These are phyloP conservation scores for Penicillium bovifimosum DNA, from an alignment of 495 filamentous ascomycete species.

Conservation along the genomic window DNA sequence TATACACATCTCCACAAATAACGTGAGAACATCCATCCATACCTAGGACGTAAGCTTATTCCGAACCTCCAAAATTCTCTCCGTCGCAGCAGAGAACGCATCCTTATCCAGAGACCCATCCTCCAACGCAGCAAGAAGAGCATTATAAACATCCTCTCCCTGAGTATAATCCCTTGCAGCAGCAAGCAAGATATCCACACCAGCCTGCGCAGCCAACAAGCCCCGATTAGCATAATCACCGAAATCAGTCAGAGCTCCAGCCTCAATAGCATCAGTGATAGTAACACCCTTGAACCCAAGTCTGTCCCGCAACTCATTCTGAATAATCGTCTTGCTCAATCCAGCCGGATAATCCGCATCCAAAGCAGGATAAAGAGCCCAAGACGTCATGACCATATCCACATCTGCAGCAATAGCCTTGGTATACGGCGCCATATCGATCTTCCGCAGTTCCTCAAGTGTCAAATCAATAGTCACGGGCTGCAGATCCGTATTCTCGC, in stretches of 20 bases:
- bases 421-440: conserved; percentile 25
- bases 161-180: conserved; percentile 27
- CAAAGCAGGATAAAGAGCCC: conserved; percentile 31
- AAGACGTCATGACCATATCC: conserved; percentile 34
- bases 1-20: too few relatives aligned
- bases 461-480: conserved; percentile 28
- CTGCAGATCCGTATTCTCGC: conserved; percentile 26
- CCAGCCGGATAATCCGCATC: conserved; percentile 27
- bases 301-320: conserved; percentile 24
- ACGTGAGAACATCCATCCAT: not conserved
- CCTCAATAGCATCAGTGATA: conserved; percentile 35
- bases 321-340: conserved; percentile 26
- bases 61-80: conserved; percentile 21
- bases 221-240: conserved; percentile 20
- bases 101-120: conserved; percentile 13
- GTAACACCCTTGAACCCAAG: conserved; percentile 31
- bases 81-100: conserved; percentile 15
- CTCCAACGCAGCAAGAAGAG: conserved; percentile 20
- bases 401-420: conserved; percentile 26
- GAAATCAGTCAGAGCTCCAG: conserved; percentile 25
- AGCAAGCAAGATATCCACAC: conserved; percentile 32
- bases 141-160: conserved; percentile 22
- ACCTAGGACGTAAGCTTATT: conserved; percentile 7
- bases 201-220: conserved; percentile 24
- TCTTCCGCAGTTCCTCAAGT: conserved; percentile 15